Conservation (phyloP, 2,329 filamentous ascomycete genomes). For the Chaetomium globosum region DNA sequence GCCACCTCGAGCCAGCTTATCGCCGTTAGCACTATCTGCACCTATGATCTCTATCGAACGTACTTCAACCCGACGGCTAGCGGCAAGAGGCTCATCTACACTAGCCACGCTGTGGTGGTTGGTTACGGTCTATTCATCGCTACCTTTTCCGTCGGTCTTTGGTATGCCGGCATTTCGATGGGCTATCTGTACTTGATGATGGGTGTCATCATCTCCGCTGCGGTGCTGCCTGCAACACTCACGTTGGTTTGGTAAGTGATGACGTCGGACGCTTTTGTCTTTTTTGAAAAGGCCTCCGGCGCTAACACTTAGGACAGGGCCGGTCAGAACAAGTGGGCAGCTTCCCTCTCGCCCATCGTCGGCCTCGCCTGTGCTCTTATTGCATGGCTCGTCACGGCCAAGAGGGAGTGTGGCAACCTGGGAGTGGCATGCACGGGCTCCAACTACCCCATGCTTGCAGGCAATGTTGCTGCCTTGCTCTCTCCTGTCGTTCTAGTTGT, state of each 20-base stretch:
- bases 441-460: conserved; percentile 87
- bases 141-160: conserved; percentile 73
- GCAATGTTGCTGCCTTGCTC: conserved; percentile 80
- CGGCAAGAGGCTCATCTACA: conserved; percentile 76
- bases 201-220: conserved; percentile 86
- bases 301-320: conserved; percentile 46
- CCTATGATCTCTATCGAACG: conserved; percentile 85
- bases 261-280: not conserved
- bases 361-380: conserved; percentile 70
- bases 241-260: conserved; percentile 66
- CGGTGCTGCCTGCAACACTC: conserved; percentile 79
- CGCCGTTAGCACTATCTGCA: conserved; percentile 83
- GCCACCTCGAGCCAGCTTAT: conserved; percentile 83
- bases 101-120: conserved; percentile 73
- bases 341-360: conserved; percentile 68
- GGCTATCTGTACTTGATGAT: conserved; percentile 81
- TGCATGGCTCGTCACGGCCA: conserved; percentile 77
- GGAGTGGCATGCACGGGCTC: conserved; percentile 74
- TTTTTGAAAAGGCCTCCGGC: too few relatives aligned
- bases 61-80: conserved; percentile 79
- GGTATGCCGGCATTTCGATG: conserved; percentile 77
- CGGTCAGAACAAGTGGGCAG: conserved; percentile 75
- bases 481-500: conserved; percentile 76
- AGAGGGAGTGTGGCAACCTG: conserved; percentile 68
- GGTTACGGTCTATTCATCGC: conserved; percentile 76